These are phyloP conservation scores for Lasiosphaeria hispida DNA, from an alignment of 495 filamentous ascomycete genomes.

Conservation along the genomic window DNA sequence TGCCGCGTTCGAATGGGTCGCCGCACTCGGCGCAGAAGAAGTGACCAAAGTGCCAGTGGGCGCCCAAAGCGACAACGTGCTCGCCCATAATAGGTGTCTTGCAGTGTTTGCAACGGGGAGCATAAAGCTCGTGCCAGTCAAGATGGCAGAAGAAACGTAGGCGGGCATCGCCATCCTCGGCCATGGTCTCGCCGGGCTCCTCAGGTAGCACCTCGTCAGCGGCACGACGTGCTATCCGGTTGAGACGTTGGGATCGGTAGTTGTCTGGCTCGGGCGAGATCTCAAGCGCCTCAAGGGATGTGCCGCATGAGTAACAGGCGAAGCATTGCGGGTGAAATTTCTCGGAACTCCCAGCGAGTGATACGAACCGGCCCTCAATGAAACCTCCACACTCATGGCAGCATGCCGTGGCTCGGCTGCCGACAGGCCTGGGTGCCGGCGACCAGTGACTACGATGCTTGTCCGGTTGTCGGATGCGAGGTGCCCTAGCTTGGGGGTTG, in stretches of 20 bases:
- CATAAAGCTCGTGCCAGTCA: slow-evolving; percentile 94
- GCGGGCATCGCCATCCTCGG: slow-evolving; percentile 63
- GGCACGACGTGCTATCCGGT: slow-evolving; percentile 59
- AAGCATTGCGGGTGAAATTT: slow-evolving; percentile 96
- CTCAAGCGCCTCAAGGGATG: slow-evolving; percentile 86
- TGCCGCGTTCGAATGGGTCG: slow-evolving; percentile 81
- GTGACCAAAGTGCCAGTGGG: slow-evolving; percentile 95
- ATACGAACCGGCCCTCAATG: slow-evolving; percentile 88
- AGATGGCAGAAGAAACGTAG: slow-evolving; percentile 95
- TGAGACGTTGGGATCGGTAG: slow-evolving; percentile 65
- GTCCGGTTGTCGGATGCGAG: slow-evolving; percentile 37
- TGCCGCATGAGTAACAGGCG: slow-evolving; percentile 82
- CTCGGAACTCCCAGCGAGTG: slow-evolving; percentile 59
- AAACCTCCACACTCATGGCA: slow-evolving; percentile 81
- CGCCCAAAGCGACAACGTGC: slow-evolving; percentile 86
- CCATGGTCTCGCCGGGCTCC: slow-evolving; percentile 54
- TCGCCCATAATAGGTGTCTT: slow-evolving; percentile 98
- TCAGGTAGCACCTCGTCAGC: slow-evolving; percentile 60
- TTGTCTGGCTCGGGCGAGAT: slow-evolving; percentile 88
- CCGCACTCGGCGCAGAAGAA: slow-evolving; percentile 99
- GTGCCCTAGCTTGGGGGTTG: slow-evolving; percentile 32
- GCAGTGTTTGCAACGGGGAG: slow-evolving; percentile 91
- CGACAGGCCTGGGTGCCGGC: slow-evolving; percentile 37
- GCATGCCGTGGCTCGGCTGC: slow-evolving; percentile 66
- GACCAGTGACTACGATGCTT: slow-evolving; percentile 48